These are phyloP conservation scores for Sporothrix humicola DNA, from an alignment of 2,329 filamentous ascomycete species.

Conservation along the genomic window DNA sequence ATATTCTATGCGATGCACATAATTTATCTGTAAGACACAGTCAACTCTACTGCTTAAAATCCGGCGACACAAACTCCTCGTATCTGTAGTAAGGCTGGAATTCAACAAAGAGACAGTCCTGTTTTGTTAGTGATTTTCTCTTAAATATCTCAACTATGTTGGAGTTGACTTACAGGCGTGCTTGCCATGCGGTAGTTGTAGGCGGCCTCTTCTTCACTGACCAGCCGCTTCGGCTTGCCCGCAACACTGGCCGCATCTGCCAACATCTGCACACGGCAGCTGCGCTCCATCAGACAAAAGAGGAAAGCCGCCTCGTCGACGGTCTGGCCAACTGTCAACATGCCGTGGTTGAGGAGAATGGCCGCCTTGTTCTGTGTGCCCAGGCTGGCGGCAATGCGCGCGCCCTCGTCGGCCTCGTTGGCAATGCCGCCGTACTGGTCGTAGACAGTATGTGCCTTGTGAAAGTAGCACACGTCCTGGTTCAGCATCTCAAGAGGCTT, in stretches of 20 bases:
- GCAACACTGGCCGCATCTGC: slow-evolving; percentile 57
- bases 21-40: too few species aligned
- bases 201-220: slow-evolving; percentile 47
- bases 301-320: slow-evolving; percentile 69
- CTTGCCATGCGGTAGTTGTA: slow-evolving; percentile 39
- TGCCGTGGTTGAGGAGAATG: slow-evolving; percentile 66
- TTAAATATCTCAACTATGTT: too few species aligned
- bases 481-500: slow-evolving; percentile 65
- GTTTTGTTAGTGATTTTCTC: not conserved
- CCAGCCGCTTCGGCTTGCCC: slow-evolving; percentile 39
- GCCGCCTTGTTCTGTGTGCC: slow-evolving; percentile 55
- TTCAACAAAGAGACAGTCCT: slow-evolving; percentile 57
- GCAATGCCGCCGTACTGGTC: slow-evolving; percentile 65
- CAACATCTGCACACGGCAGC: slow-evolving; percentile 68
- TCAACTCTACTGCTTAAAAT: slow-evolving; percentile 32
- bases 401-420: slow-evolving; percentile 60
- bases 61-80: slow-evolving; percentile 42
- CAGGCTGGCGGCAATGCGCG: slow-evolving; percentile 53
- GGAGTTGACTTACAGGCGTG: slow-evolving; percentile 37
- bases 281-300: slow-evolving; percentile 67
- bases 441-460: slow-evolving; percentile 63
- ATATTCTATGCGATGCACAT: too few species aligned
- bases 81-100: slow-evolving; percentile 58
- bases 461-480: slow-evolving; percentile 61
- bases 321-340: slow-evolving; percentile 64